Base-by-base conservation (phyloP, 495 filamentous ascomycete genomes). In the Lindgomyces ingoldianus region DNA sequence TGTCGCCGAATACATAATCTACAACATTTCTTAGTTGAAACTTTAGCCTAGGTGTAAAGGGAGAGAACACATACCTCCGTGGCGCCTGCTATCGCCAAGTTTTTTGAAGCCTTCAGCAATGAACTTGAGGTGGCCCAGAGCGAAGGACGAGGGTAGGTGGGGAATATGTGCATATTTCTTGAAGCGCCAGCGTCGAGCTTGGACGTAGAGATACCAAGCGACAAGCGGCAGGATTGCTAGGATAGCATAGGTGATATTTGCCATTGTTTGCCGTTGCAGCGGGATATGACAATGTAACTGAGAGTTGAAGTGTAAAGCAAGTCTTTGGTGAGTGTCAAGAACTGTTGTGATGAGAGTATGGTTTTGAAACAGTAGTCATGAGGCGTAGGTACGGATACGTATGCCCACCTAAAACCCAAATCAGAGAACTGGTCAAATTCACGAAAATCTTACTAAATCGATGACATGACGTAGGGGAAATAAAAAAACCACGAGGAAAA, bases 1-100 rank as follows among this genome's bases (percentile, higher is more conserved):
- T 33, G 19, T 63, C 46, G 18, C 48, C 36, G 24, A 66, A 45
- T 16, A 67, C 25, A 26, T 70, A 67, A 30, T 70, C 67, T 70
- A 22, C 50, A 22, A 18, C 8, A 6, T 29, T 47, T 4, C 11
- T 53, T 30, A 60, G 62, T 26, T 8, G 21, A 53, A n/a, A 22
- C 14, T 21, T 29, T 49, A 30, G 3, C 18, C n/a, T n/a, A n/a
- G n/a, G 12, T 19, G 22, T 12, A 4, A 50, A 19, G 21, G 9
- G n/a, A 3, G 8, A 21, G 42, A 29, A 24, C 1, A 22, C 4
- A 41, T 51, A 67, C 64, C 64, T 3, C 21, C 9, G 42, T 67
- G 64, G 1, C 44, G 50, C 29, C 62, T 52, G 1, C 9, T 6
- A 19, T 67, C 60, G n/a, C 60, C 65, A 4, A 51, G 10, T 16